Conservation (phyloP, 2,329 filamentous ascomycete genomes). For the Exserohilum turcica region DNA sequence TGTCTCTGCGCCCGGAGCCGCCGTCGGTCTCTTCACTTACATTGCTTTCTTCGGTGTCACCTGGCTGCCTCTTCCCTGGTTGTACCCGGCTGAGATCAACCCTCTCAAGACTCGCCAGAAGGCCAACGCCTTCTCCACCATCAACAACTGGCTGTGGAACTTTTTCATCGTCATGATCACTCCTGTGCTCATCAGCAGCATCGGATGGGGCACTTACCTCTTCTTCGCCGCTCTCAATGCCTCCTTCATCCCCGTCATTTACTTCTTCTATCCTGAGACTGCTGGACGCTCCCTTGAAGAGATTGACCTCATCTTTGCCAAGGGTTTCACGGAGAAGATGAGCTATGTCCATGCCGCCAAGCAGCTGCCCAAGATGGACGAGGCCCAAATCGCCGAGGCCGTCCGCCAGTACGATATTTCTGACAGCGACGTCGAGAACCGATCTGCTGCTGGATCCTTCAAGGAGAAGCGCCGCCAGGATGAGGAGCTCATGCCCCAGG, state of each 20-base stretch:
- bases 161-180: constrained; percentile 53
- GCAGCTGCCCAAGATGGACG: constrained; percentile 43
- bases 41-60: constrained; percentile 71
- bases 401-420: constrained; percentile 43
- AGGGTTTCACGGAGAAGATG: constrained; percentile 44
- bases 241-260: constrained; percentile 58
- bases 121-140: constrained; percentile 61
- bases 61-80: constrained; percentile 68
- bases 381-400: constrained; percentile 42
- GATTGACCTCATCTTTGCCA: constrained; percentile 57
- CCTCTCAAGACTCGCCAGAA: constrained; percentile 62
- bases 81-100: constrained; percentile 59
- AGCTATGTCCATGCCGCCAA: constrained; percentile 46
- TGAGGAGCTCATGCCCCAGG: constrained; percentile 26
- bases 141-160: constrained; percentile 62
- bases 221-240: constrained; percentile 60
- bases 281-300: constrained; percentile 57
- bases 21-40: constrained; percentile 70
- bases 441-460: constrained; percentile 28
- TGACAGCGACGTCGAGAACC: constrained; percentile 40
- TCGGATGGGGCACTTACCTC: constrained; percentile 51
- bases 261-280: constrained; percentile 64
- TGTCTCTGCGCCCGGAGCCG: constrained; percentile 53
- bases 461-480: constrained; percentile 34
- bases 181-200: constrained; percentile 46